Evolutionary conservation across 257 asterid genomes (phyloP).

Genomic region (Datura wrightii): DNA sequence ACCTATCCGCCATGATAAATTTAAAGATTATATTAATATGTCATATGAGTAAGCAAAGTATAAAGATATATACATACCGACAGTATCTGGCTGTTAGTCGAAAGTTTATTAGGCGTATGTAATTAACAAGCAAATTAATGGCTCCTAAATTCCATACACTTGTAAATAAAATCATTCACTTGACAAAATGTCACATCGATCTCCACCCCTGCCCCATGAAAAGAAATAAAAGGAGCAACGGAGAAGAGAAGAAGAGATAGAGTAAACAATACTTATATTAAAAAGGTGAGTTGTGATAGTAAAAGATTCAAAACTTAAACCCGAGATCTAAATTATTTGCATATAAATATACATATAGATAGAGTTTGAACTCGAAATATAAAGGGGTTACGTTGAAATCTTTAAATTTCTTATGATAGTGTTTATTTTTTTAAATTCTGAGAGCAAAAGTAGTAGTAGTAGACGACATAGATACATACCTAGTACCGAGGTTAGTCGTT

Average conservation of each 20-base stretch:
- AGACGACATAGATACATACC: constrained; percentile 27
- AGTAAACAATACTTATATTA: not conserved
- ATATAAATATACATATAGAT: not conserved
- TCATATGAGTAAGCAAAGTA: no score
- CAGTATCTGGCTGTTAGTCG: no score
- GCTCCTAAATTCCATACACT: not conserved
- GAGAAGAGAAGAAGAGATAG: not conserved
- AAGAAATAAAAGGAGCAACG: not conserved
- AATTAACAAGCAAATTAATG: not conserved
- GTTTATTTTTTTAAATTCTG: no score
- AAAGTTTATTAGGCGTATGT: no score
- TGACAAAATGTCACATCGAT: not conserved
- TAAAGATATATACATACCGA: no score
- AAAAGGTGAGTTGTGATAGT: no score
- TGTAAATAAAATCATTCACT: not conserved
- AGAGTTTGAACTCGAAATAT: not conserved
- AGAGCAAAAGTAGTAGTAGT: no score
- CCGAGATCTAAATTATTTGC: not conserved
- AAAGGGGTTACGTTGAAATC: not conserved
- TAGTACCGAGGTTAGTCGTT: constrained; percentile 30
- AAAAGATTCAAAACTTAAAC: not conserved
- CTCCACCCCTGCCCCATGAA: not conserved
- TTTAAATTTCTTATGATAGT: no score
- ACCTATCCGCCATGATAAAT: not conserved
- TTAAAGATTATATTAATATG: not conserved